Evolutionary conservation across 352 stramenopile genomes (phyloP).

Genomic region (Phytophthora colocasiae): DNA sequence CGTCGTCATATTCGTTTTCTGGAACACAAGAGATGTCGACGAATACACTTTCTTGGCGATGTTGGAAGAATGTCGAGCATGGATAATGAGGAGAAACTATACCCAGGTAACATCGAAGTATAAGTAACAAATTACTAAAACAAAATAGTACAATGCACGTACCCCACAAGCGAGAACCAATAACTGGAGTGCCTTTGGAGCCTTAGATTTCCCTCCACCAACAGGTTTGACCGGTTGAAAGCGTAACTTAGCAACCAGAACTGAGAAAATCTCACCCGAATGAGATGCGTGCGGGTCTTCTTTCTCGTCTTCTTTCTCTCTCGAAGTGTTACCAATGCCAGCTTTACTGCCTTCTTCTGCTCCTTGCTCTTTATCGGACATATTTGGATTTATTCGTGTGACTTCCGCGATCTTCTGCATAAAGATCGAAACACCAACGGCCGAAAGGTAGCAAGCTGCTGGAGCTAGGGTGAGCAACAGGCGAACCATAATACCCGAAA

Average conservation of each 20-base stretch:
- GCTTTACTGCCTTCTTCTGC: not conserved
- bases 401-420: constrained; percentile 52
- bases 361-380: constrained; percentile 9
- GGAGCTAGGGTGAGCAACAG: constrained; percentile 93
- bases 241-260: constrained; percentile 36
- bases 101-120: constrained; percentile 5
- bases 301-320: constrained; percentile 18
- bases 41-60: constrained; percentile 82
- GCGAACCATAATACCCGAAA: constrained; percentile 94
- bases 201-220: constrained; percentile 19
- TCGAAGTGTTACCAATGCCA: not conserved
- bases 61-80: constrained; percentile 65
- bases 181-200: constrained; percentile 35
- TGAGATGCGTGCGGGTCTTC: constrained; percentile 31
- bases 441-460: constrained; percentile 89
- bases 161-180: constrained; percentile 69
- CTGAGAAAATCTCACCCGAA: constrained; percentile 38
- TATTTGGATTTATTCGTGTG: constrained; percentile 15
- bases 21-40: constrained; percentile 79
- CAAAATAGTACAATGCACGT: constrained; percentile 28
- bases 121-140: constrained; percentile 1
- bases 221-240: constrained; percentile 33
- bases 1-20: constrained; percentile 63
- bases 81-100: constrained; percentile 73
- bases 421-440: constrained; percentile 79